Base-by-base conservation (phyloP, 1,284 basidiomycete genomes). In the Sanghuangporus baumii region DNA sequence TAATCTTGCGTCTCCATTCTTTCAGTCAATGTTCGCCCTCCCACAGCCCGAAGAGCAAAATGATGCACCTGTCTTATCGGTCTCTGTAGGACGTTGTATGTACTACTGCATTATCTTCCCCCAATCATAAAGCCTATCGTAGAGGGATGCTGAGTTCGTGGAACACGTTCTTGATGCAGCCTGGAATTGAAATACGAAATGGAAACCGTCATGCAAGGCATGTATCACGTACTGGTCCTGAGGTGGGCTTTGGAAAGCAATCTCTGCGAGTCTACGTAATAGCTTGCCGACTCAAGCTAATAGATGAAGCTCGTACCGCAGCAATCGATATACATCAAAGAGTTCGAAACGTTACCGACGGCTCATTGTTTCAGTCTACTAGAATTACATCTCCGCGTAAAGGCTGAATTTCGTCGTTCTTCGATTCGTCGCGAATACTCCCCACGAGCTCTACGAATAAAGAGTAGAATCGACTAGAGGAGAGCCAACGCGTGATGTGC, bases 251-350 rank as follows among this genome's bases (percentile, higher is more conserved):
- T 11, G 38, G 37, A 18, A 36, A 6, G 9, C 4, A 61, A n/a
- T 8, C 55, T 36, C 7, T 84, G 61, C 76, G 78, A n/a, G 80
- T 81, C 12, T 84, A 80, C 63, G 81, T 80, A 0, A 78, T 84
- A 60, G 77, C 82, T 50, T 79, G 76, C 70, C 74, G 74, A 14
- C 79, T 79, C 65, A 74, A 75, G 31, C 78, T 80, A 69, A 72
- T 73, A 57, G 63, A 65, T 14, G 76, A 81, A 66, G 79, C 77
- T 8, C 74, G 73, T 47, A 65, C 72, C 20, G 81, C 81, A n/a
- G 80, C 80, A 1, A 72, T 72, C 58, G 74, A 12, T 31, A 9
- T 60, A 60, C 18, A 18, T 54, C 14, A 16, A 60, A 16, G 58
- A 59, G 20, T 41, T 50, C 23, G 40, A 56, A 14, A 41, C 48